Evolutionary conservation across 805 yeast genomes (phyloP).

Genomic region (Saturnispora serradocipensis): DNA sequence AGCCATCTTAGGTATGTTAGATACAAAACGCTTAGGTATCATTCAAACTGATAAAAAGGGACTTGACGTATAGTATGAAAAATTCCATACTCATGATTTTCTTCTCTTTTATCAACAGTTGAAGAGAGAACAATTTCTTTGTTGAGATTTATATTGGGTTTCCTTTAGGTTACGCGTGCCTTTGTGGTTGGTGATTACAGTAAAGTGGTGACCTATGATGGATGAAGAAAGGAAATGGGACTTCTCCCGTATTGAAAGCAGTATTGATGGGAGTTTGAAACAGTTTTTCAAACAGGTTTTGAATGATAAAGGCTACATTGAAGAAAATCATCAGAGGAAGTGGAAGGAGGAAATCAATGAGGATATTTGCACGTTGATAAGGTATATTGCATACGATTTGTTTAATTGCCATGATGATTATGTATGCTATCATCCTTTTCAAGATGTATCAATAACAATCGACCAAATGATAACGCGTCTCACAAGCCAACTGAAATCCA

Average conservation of each 20-base stretch:
- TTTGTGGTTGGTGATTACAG: not conserved
- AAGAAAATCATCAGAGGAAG: not conserved
- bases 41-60: not conserved
- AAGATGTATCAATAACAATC: not conserved
- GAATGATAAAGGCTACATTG: constrained; percentile 4
- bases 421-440: not conserved
- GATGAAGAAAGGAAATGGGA: not conserved
- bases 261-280: not conserved
- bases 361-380: not conserved
- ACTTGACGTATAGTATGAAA: not conserved
- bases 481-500: not conserved
- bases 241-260: not conserved
- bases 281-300: not conserved
- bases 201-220: not conserved
- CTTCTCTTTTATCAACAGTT: not conserved
- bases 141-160: not conserved
- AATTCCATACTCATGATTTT: not conserved
- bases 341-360: not conserved
- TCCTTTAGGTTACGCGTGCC: not conserved
- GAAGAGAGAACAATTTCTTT: not conserved
- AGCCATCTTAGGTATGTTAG: not conserved
- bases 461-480: not conserved
- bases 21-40: not conserved
- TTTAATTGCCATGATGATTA: constrained; percentile 3
- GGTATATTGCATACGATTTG: not conserved